phyloP scores from a whole-genome alignment of 202 grass and related monocot species.

The Cymbopogon flexuosus region DNA sequence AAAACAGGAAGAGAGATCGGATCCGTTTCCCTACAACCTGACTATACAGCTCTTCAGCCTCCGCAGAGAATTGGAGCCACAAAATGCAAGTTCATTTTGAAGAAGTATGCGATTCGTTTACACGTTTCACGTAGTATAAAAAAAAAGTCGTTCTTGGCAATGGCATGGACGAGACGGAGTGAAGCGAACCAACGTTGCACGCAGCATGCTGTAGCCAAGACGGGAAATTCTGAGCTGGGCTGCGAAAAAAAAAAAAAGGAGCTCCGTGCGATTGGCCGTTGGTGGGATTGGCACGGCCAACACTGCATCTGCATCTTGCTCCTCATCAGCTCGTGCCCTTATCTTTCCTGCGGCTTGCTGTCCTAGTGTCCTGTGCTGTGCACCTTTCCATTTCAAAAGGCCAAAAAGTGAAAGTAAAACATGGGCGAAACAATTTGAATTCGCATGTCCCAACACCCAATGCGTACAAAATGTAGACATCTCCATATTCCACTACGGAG shows the following conservation, averaged over 20 bases:
- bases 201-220: neutral
- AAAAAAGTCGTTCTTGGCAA: too few relatives aligned
- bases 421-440: constrained; percentile 33
- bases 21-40: too few relatives aligned
- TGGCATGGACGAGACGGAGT: too few relatives aligned
- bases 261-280: neutral
- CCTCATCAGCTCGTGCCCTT: neutral
- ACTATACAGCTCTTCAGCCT: too few relatives aligned
- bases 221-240: neutral
- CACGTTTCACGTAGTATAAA: too few relatives aligned
- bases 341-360: neutral
- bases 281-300: neutral
- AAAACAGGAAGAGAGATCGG: too few relatives aligned
- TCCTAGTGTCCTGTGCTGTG: too few relatives aligned
- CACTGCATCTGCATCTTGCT: neutral
- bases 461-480: neutral
- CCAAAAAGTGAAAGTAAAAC: neutral
- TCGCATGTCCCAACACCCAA: neutral
- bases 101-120: too few relatives aligned
- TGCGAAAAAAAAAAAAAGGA: neutral
- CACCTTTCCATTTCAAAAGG: constrained; percentile 17
- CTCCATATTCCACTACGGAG: neutral
- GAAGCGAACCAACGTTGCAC: too few relatives aligned
- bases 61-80: neutral
- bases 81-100: neutral